Percentiles rank a stretch among this genome's conserved stretches.
These are phyloP conservation scores for Phoenix roebelenii DNA, from an alignment of 176 grass and related monocot genomes.

Conservation along the genomic window DNA sequence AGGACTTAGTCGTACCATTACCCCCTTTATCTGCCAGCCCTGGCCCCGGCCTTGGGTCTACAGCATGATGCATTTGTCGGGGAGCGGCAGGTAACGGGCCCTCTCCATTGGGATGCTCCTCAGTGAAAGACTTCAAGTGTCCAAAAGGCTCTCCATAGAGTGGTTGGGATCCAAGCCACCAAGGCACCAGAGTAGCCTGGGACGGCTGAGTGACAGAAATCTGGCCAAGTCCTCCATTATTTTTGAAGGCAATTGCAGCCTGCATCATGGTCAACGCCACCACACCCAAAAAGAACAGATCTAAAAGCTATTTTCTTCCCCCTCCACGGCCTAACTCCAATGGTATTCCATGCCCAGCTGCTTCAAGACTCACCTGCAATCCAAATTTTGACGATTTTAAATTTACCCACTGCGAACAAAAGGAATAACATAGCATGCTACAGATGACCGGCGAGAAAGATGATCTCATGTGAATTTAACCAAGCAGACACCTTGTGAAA, in stretches of 20 bases:
- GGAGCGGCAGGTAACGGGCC: neutral
- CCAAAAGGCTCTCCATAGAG: conserved; percentile 13
- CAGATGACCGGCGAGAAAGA: too few relatives aligned
- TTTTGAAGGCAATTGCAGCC: conserved; percentile 15
- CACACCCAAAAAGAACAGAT: neutral
- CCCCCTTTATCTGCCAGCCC: conserved; percentile 6
- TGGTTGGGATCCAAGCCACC: conserved; percentile 25
- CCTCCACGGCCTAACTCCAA: neutral
- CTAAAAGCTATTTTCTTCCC: neutral
- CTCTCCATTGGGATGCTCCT: neutral
- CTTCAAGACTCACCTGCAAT: neutral
- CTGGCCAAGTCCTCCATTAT: conserved; percentile 14
- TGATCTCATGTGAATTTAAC: too few relatives aligned
- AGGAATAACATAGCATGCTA: neutral
- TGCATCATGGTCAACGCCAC: neutral
- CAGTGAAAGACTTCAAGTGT: conserved; percentile 1
- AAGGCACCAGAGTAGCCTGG: conserved; percentile 12
- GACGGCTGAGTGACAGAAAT: neutral
- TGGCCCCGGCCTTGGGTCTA: conserved; percentile 3
- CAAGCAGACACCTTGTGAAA: too few relatives aligned
- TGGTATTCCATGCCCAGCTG: neutral
- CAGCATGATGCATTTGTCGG: conserved; percentile 3
- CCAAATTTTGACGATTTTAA: neutral
- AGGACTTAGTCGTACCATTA: neutral
- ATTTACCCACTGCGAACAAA: neutral